These are phyloP conservation scores for Globisporangium solare DNA, from an alignment of 352 stramenopile genomes.

Conservation along the genomic window DNA sequence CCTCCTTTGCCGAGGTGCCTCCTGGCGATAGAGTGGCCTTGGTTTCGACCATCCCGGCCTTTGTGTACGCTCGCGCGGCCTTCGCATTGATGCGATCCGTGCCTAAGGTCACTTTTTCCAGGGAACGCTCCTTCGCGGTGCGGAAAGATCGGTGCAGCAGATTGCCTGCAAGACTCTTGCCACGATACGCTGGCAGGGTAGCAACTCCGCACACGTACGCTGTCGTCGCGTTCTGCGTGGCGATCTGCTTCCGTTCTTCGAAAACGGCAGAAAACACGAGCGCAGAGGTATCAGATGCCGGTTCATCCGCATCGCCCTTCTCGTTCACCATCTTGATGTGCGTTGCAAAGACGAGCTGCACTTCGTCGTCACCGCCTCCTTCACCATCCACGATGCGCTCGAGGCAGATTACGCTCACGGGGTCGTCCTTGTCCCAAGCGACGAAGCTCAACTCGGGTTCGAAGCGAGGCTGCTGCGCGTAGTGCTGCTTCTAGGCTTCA, in stretches of 20 bases:
- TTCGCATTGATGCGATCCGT: constrained; percentile 3
- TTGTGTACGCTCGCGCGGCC: constrained; percentile 3
- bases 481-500: constrained; percentile 17
- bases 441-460: constrained; percentile 17
- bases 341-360: not conserved
- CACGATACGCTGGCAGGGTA: not conserved
- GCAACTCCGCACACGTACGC: constrained; percentile 5
- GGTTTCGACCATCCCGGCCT: constrained; percentile 4
- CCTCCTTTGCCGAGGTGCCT: not conserved
- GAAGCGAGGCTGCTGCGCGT: constrained; percentile 13
- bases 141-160: no score
- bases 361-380: constrained; percentile 3
- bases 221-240: not conserved
- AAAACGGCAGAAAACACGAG: constrained; percentile 1
- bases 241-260: not conserved
- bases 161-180: not conserved
- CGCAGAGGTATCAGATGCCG: no score
- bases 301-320: not conserved
- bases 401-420: constrained; percentile 1
- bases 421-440: constrained; percentile 4
- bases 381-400: constrained; percentile 6
- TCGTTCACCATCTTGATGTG: not conserved
- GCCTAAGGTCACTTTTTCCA: constrained; percentile 3
- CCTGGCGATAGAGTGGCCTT: not conserved
- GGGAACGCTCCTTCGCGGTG: no score